These are phyloP conservation scores for Aspergillus homomorphus DNA, from an alignment of 495 filamentous ascomycete species.

Conservation along the genomic window DNA sequence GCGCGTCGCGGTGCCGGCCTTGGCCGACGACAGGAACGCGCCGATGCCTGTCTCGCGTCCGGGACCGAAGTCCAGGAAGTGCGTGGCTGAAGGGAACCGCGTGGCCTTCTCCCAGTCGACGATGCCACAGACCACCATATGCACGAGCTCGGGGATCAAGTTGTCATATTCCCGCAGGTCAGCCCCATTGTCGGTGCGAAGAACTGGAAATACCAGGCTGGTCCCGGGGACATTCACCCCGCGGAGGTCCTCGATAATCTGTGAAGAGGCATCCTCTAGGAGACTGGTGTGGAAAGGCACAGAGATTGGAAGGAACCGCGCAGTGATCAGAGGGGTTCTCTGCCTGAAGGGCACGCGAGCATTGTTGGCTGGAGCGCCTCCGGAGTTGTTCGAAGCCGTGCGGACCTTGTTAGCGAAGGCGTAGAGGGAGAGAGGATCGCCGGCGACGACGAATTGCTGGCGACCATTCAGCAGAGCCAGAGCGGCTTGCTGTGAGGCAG, in stretches of 20 bases:
- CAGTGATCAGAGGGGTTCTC: background rate
- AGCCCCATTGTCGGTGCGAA: background rate
- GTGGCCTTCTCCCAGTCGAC: conserved; percentile 7
- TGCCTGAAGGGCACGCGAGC: background rate
- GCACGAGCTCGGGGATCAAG: background rate
- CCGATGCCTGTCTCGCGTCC: too few relatives aligned
- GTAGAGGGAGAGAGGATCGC: background rate
- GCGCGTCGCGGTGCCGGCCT: too few relatives aligned
- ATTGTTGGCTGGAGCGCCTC: background rate
- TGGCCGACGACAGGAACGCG: too few relatives aligned
- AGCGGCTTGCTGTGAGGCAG: background rate
- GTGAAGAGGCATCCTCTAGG: background rate
- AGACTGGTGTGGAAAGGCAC: conserved; percentile 4
- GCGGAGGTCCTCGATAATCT: background rate
- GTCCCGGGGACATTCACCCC: background rate
- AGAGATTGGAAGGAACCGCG: conserved; percentile 4
- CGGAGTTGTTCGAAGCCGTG: background rate
- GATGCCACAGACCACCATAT: background rate
- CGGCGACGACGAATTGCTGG: conserved; percentile 4
- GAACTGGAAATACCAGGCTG: background rate
- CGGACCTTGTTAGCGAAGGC: background rate
- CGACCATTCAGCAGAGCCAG: background rate
- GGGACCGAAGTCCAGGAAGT: conserved; percentile 1
- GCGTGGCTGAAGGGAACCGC: background rate
- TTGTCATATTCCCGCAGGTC: background rate